phyloP scores from a whole-genome alignment of 441 rosid species.

The Euphorbia schlechtendalii region DNA sequence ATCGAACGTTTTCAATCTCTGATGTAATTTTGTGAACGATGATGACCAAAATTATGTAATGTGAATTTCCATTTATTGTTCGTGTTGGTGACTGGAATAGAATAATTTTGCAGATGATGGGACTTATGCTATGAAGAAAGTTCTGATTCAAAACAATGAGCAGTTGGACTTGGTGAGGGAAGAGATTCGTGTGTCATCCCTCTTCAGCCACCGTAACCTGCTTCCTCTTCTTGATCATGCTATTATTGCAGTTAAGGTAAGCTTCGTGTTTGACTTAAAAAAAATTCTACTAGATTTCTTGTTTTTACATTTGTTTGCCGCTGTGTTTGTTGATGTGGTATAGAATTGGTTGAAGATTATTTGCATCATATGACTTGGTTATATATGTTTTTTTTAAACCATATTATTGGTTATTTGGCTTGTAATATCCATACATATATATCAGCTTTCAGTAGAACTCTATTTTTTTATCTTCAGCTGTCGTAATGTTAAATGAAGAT shows the following conservation, averaged over 20 bases:
- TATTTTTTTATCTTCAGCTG: background rate
- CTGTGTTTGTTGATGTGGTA: background rate
- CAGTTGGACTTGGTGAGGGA: slow-evolving; percentile 90
- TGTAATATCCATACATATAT: too few relatives aligned
- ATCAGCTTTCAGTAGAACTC: background rate
- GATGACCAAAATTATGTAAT: background rate
- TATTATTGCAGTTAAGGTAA: slow-evolving; percentile 81
- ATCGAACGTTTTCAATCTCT: background rate
- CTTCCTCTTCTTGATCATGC: slow-evolving; percentile 99
- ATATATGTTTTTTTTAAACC: too few relatives aligned
- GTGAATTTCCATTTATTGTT: background rate
- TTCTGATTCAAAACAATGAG: slow-evolving; percentile 83
- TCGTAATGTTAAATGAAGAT: background rate
- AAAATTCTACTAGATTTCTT: background rate
- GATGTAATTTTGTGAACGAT: slow-evolving; percentile 4
- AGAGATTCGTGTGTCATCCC: slow-evolving; percentile 92
- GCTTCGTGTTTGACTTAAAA: background rate
- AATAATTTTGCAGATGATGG: slow-evolving; percentile 62
- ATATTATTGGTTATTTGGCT: too few relatives aligned
- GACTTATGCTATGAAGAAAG: slow-evolving; percentile 96
- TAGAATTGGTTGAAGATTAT: too few relatives aligned
- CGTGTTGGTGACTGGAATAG: slow-evolving; percentile 1
- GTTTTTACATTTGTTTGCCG: background rate
- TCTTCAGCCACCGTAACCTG: slow-evolving; percentile 81
- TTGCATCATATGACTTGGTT: too few relatives aligned